phyloP scores from a whole-genome alignment of 306 rosid genomes.

The Betula pendula region DNA sequence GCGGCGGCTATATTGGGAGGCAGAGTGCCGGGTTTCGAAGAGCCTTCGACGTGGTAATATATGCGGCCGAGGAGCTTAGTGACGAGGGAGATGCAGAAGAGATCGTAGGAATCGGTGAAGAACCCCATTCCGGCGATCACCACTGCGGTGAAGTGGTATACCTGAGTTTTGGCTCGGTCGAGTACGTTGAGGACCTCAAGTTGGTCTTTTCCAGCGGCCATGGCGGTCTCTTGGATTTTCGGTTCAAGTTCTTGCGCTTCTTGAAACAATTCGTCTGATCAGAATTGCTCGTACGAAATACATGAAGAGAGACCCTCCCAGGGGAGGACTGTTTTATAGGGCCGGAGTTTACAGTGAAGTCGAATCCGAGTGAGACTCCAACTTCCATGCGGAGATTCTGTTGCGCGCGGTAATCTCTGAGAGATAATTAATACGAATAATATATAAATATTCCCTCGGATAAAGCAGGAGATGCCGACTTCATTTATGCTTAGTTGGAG shows the following conservation, averaged over 20 bases:
- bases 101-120: slow-evolving; percentile 52
- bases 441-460: too few species aligned
- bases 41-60: slow-evolving; percentile 29
- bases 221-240: neutral
- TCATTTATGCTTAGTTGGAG: too few species aligned
- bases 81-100: slow-evolving; percentile 48
- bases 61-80: slow-evolving; percentile 55
- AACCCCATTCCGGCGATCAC: slow-evolving; percentile 49
- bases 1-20: slow-evolving; percentile 43
- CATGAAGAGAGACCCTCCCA: neutral
- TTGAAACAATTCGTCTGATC: too few species aligned
- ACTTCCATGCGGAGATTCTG: neutral
- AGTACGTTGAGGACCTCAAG: slow-evolving; percentile 24
- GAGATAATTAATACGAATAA: too few species aligned
- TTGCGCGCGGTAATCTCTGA: neutral
- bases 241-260: too few species aligned
- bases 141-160: slow-evolving; percentile 43
- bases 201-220: slow-evolving; percentile 24
- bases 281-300: too few species aligned
- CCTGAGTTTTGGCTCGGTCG: slow-evolving; percentile 40
- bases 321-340: neutral
- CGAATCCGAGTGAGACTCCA: neutral
- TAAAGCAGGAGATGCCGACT: too few species aligned
- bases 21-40: slow-evolving; percentile 39
- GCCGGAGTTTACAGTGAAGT: too few species aligned